A percentile compares a stretch with the other conserved stretches of the same genome.
Conservation (phyloP, 164 flowering plant species). For the Macadamia integrifolia region DNA sequence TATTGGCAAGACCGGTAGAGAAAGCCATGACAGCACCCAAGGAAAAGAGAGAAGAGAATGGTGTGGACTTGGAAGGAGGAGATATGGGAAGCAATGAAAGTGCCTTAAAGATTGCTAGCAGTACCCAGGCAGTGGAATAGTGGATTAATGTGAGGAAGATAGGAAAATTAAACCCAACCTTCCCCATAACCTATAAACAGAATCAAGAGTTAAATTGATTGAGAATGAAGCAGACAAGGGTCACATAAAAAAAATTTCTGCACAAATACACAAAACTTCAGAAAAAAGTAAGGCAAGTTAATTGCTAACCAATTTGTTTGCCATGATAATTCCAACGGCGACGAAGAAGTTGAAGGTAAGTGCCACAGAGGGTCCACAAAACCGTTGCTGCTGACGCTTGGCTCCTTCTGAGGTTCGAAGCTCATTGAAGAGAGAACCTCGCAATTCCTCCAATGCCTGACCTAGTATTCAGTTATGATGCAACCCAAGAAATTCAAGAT, state of each 20-base stretch:
- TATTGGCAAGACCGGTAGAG: slow-evolving; percentile 77
- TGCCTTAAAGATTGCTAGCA: slow-evolving; percentile 62
- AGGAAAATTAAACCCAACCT: slow-evolving; percentile 74
- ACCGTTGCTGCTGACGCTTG: slow-evolving; percentile 69
- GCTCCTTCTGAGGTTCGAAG: slow-evolving; percentile 79
- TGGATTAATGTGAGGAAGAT: slow-evolving; percentile 78
- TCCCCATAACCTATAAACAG: slow-evolving; percentile 67
- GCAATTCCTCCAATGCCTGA: slow-evolving; percentile 70
- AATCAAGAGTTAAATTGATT: neutral
- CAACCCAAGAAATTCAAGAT: neutral
- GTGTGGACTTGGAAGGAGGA: slow-evolving; percentile 70
- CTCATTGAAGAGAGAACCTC: slow-evolving; percentile 65
- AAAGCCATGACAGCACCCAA: slow-evolving; percentile 74
- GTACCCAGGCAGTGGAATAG: slow-evolving; percentile 57
- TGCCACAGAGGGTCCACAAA: slow-evolving; percentile 71
- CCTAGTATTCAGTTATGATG: slow-evolving; percentile 27
- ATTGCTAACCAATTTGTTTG: slow-evolving; percentile 67
- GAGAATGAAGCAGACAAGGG: neutral
- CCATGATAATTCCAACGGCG: slow-evolving; percentile 64
- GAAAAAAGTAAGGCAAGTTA: neutral
- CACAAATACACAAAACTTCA: neutral
- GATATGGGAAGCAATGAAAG: slow-evolving; percentile 60
- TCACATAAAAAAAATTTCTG: too few species aligned
- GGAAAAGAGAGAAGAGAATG: slow-evolving; percentile 61
- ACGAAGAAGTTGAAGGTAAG: slow-evolving; percentile 72